Evolutionary conservation across 192 early-diverging fungal genomes (phyloP), one percentile per base, ranked within the genome.

Genomic region (Coemansia sp.): DNA sequence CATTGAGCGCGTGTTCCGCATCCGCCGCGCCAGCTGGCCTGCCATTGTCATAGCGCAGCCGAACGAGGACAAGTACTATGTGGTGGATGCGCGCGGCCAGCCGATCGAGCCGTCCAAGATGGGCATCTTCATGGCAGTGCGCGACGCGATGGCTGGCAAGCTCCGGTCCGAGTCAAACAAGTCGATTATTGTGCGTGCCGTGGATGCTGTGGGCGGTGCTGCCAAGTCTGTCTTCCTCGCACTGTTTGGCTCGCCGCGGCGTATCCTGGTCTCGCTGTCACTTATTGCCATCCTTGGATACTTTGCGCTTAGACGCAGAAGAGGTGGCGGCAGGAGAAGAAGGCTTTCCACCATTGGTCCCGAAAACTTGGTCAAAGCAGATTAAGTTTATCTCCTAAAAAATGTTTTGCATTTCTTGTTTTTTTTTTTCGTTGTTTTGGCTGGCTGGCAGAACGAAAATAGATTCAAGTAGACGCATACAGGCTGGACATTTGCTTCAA

Each of bases 21-120:
- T 85, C 24, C 61, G 39, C 7, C 74, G 66, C 38, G 38, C 60
- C 1, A 53, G 65, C 38, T 74, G 76, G 59, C 87, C 87, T 4
- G 70, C 72, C 20, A 67, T 84, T 30, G 67, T 88, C n/a, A 85
- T 88, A 68, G 80, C 76, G n/a, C 76, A 84, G 46, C 67, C 84
- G 30, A 77, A 73, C 64, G 80, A 83, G 59, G 77, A 85, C 59
- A 34, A 48, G 35, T 85, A 67, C 72, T 85, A 69, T 49, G 64
- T 64, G 4, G 41, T 45, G 5, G 74, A 83, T 48, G 38, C 53
- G 49, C 63, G 59, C 35, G 74, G 78, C 44, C 20, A 20, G 26
- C 63, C 67, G 11, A 77, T 85, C 6, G 66, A 70, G 44, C 62
- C 72, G 23, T 60, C 84, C 26, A 73, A 71, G 63, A 64, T 64